Conservation (phyloP, 805 yeast genomes). For the Starmerella tilneyi region DNA sequence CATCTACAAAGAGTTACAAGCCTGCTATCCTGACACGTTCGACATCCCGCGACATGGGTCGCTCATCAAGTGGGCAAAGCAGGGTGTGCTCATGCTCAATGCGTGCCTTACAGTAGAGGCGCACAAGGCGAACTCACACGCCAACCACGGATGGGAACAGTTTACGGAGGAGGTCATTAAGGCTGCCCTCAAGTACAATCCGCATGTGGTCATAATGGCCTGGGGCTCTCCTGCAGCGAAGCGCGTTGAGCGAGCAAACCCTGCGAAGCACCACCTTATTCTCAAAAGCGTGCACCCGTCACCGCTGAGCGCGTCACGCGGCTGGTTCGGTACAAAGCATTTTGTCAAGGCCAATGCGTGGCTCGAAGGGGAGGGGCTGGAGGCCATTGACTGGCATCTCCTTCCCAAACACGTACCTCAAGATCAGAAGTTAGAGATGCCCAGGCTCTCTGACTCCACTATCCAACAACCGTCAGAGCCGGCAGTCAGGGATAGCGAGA, state of each 20-base stretch:
- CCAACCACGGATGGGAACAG: slow-evolving; percentile 82
- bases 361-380: slow-evolving; percentile 42
- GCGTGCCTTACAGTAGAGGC: slow-evolving; percentile 86
- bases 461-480: too few species aligned
- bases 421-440: too few species aligned
- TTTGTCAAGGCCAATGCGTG: slow-evolving; percentile 70
- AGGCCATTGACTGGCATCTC: slow-evolving; percentile 59
- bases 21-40: slow-evolving; percentile 57
- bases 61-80: slow-evolving; percentile 70
- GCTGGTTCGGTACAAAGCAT: slow-evolving; percentile 69
- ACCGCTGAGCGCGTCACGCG: slow-evolving; percentile 82
- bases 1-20: slow-evolving; percentile 66
- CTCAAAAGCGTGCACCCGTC: slow-evolving; percentile 84
- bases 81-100: slow-evolving; percentile 80
- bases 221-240: slow-evolving; percentile 74
- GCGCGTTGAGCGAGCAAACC: slow-evolving; percentile 39
- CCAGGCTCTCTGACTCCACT: too few species aligned
- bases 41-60: slow-evolving; percentile 55
- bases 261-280: slow-evolving; percentile 35
- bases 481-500: too few species aligned
- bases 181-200: slow-evolving; percentile 35
- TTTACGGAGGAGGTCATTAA: slow-evolving; percentile 68
- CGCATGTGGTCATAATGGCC: slow-evolving; percentile 55
- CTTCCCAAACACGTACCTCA: too few species aligned
- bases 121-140: slow-evolving; percentile 86